Percentiles rank a stretch among this genome's conserved stretches.
Conservation (phyloP, 179 eudicot genomes). For the Patellifolia procumbens region DNA sequence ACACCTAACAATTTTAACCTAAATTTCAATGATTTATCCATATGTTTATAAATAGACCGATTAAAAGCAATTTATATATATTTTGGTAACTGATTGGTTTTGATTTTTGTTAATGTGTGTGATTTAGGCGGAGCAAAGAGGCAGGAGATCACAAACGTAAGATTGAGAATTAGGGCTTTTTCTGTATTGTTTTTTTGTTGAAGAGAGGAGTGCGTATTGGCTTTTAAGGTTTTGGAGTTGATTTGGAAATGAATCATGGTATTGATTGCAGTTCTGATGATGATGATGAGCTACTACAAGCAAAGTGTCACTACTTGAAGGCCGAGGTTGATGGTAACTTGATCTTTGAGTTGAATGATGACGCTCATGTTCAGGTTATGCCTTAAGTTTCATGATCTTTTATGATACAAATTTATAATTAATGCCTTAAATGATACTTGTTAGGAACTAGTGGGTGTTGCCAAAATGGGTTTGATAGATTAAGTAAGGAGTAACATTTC, state of each 20-base stretch:
- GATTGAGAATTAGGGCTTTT: neutral
- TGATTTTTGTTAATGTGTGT: neutral
- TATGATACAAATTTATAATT: no score
- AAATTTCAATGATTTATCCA: no score
- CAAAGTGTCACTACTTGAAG: conserved; percentile 43
- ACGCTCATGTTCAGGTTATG: conserved; percentile 48
- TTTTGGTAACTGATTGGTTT: neutral
- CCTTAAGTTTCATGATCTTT: neutral
- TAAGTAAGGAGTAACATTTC: no score
- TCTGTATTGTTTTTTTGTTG: neutral
- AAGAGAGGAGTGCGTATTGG: no score
- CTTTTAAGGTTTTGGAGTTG: neutral
- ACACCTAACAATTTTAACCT: no score
- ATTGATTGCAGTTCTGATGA: conserved; percentile 24
- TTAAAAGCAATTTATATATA: neutral
- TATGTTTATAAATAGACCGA: no score
- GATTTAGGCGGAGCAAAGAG: neutral
- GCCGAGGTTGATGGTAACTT: conserved; percentile 45
- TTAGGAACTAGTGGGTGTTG: no score
- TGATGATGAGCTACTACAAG: conserved; percentile 34
- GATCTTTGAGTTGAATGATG: conserved; percentile 37
- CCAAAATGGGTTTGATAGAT: no score
- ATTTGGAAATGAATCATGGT: neutral
- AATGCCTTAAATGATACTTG: neutral
- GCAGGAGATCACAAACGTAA: conserved; percentile 5